Conservation (phyloP, 116 monocot species). For the Iris pallida region DNA sequence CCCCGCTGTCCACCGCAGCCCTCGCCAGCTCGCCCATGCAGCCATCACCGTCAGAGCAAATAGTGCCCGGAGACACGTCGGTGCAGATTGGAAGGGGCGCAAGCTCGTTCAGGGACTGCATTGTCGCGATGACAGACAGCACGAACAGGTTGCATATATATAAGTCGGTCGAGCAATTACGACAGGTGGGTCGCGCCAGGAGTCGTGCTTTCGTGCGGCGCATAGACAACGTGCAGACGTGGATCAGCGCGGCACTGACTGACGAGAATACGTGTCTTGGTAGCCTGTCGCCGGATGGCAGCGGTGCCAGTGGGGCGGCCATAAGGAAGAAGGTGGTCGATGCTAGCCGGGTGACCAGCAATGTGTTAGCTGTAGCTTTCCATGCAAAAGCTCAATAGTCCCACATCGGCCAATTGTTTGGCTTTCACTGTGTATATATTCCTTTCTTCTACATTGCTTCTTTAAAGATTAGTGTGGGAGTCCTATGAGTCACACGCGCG, state of each 20-base stretch:
- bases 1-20: constrained; percentile 23
- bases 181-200: constrained; percentile 22
- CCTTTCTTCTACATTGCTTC: too few relatives aligned
- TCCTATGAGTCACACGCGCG: too few relatives aligned
- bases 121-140: constrained; percentile 46
- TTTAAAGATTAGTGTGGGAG: too few relatives aligned
- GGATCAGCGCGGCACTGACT: constrained; percentile 16
- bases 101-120: constrained; percentile 52
- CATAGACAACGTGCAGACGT: constrained; percentile 12
- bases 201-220: constrained; percentile 26
- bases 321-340: constrained; percentile 12
- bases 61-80: background rate
- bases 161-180: constrained; percentile 37
- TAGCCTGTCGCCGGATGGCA: background rate
- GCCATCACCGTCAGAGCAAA: constrained; percentile 33
- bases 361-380: too few relatives aligned
- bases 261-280: constrained; percentile 12
- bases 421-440: too few relatives aligned
- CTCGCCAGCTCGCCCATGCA: constrained; percentile 29
- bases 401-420: too few relatives aligned
- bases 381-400: too few relatives aligned
- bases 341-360: constrained; percentile 18
- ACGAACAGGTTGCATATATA: constrained; percentile 39
- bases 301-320: background rate
- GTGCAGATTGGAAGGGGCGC: constrained; percentile 6